Conservation (phyloP, 1,284 basidiomycete species). For the Xerocomus cyaneibrunnescens region DNA sequence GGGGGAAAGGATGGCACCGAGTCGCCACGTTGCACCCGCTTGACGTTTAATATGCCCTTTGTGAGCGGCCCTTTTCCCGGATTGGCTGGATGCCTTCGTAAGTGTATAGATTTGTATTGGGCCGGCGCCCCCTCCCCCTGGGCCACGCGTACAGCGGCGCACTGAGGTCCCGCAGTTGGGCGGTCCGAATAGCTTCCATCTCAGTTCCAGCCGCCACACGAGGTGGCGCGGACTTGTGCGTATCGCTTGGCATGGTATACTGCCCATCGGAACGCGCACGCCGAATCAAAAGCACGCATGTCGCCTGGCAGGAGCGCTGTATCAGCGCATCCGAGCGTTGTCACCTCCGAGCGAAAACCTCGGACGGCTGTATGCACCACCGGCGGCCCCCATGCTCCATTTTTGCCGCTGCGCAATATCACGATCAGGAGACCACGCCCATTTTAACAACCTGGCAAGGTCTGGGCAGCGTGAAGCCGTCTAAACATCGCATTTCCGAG, state of each 20-base stretch:
- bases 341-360: conserved; percentile 16
- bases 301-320: not conserved
- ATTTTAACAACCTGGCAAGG: too few species aligned
- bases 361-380: not conserved
- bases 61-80: conserved; percentile 3
- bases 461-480: too few species aligned
- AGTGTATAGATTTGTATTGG: not conserved
- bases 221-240: not conserved
- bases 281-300: not conserved
- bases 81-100: not conserved
- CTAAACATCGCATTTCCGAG: conserved; percentile 13
- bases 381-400: not conserved
- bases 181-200: not conserved
- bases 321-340: not conserved
- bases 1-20: not conserved
- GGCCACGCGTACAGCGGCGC: not conserved
- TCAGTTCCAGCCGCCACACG: not conserved
- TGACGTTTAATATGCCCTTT: conserved; percentile 9
- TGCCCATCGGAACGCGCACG: not conserved
- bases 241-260: not conserved
- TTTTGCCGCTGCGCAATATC: too few species aligned
- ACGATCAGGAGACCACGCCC: not conserved
- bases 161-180: not conserved
- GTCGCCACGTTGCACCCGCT: conserved; percentile 5
- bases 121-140: not conserved